Base-by-base conservation (phyloP, 305 asterid species). In the Salvia sclarea region DNA sequence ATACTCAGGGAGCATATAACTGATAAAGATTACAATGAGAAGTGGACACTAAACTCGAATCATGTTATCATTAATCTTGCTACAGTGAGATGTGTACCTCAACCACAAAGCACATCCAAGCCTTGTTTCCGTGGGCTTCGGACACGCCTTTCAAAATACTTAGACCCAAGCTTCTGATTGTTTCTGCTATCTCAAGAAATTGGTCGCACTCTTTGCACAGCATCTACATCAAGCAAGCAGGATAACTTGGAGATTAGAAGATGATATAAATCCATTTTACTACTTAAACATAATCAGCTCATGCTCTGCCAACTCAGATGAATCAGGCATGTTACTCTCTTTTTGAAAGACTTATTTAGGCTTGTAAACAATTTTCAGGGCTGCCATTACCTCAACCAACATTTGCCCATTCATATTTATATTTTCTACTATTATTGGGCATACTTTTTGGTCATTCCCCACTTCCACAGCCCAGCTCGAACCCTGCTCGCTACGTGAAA, bases 401-500 rank as follows among this genome's bases (percentile, higher is more conserved):
- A 94, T 86, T 77, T 86, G 95, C 31, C 99, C 97, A 53, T 81
- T 84, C 90, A 79, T 78, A 76, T 84, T 82, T 61, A 88, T 72
- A 69, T 94, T 91, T 80, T 94, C 99, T 53, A 94, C 98, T 6
- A 84, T 81, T 74, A 94, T 91, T 1, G 98, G 99, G 80, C 89
- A 94, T 53, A 77, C 85, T 84, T 87, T 85, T 61, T 78, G 81
- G 82, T 80, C 73, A 73, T 75, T 90, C 60, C 98, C 99, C 75
- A 94, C 89, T 84, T 94, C 99, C 81, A 94, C 86, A 13, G 99
- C 97, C 99, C 99, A 94, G 83, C 95, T 94, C 31, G 99, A 94
- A 64, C 97, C 97, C 78, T 84, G 93, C 73, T 89, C 96, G 43
- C 76, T 66, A 69, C 78, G 58, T 66, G 96, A 83, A 69, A 88